These are phyloP conservation scores for Oryza glumipatula DNA, from an alignment of 176 grass and related monocot species.

Conservation along the genomic window DNA sequence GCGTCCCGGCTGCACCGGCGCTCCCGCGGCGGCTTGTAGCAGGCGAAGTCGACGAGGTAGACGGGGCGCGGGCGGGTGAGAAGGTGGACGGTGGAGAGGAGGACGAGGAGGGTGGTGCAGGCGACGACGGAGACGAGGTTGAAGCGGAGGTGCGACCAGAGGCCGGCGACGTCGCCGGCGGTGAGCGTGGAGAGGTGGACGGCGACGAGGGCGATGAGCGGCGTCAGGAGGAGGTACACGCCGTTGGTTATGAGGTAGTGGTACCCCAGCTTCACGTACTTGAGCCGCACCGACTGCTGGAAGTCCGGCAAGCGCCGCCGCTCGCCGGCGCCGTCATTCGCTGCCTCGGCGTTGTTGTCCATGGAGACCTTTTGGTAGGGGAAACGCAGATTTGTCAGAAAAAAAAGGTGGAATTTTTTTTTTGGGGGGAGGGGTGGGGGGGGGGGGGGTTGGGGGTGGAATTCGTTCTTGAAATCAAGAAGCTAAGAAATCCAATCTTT, in stretches of 20 bases:
- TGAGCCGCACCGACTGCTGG: slow-evolving; percentile 70
- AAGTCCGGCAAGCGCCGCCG: slow-evolving; percentile 63
- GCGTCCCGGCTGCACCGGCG: slow-evolving; percentile 61
- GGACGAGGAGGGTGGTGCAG: slow-evolving; percentile 77
- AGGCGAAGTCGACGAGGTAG: slow-evolving; percentile 81
- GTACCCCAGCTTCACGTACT: too few relatives aligned
- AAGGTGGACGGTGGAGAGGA: slow-evolving; percentile 79
- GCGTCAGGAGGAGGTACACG: slow-evolving; percentile 80
- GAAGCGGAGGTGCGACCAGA: slow-evolving; percentile 68
- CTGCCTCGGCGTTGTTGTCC: background rate
- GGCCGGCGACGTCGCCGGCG: slow-evolving; percentile 53
- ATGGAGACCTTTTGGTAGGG: slow-evolving; percentile 19
- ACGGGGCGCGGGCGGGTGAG: slow-evolving; percentile 65
- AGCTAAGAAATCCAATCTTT: background rate
- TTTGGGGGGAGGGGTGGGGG: background rate
- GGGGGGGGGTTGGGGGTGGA: too few relatives aligned
- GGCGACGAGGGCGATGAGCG: slow-evolving; percentile 48
- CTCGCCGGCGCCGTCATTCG: background rate
- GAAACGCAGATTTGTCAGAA: background rate
- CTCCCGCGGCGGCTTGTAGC: slow-evolving; percentile 66
- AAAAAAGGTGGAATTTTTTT: background rate
- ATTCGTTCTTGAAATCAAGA: background rate
- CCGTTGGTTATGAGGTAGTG: slow-evolving; percentile 41
- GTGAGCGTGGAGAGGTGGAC: slow-evolving; percentile 80
- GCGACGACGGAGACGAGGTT: slow-evolving; percentile 65